Conservation (phyloP, 2,329 filamentous ascomycete genomes). For the Dactylellina haptotyla region DNA sequence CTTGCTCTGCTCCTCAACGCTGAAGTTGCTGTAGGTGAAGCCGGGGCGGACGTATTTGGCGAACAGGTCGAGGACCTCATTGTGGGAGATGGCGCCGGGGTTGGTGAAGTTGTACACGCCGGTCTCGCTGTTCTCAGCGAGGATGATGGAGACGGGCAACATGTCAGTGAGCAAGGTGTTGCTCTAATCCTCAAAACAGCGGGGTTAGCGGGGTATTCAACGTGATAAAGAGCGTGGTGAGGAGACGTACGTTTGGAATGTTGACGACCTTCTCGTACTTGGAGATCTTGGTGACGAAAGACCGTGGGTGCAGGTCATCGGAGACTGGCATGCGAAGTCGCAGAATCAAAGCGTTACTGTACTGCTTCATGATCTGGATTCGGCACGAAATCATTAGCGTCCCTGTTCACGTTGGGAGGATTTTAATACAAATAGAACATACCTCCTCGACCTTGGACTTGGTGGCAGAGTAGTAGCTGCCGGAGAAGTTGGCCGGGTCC, state of each 20-base stretch:
- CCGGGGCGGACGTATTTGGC: constrained; percentile 71
- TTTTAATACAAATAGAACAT: constrained; percentile 55
- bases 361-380: constrained; percentile 70
- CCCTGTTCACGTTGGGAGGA: no score
- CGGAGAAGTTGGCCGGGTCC: constrained; percentile 72
- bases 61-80: constrained; percentile 73
- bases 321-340: constrained; percentile 76
- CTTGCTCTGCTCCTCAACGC: constrained; percentile 72
- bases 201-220: neutral
- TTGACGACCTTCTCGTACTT: constrained; percentile 74
- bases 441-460: constrained; percentile 74
- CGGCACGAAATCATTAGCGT: neutral
- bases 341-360: constrained; percentile 71
- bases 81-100: constrained; percentile 76
- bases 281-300: constrained; percentile 76
- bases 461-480: constrained; percentile 75
- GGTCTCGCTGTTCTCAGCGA: constrained; percentile 71
- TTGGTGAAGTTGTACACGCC: constrained; percentile 75
- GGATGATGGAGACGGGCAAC: constrained; percentile 70
- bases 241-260: constrained; percentile 69
- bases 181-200: constrained; percentile 58
- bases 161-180: constrained; percentile 74
- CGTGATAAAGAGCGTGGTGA: neutral
- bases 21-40: constrained; percentile 74
- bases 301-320: constrained; percentile 73